Evolutionary conservation across 495 filamentous ascomycete genomes (phyloP), one percentile per base, ranked within the genome.

Genomic region (Pyrenula massariospora): DNA sequence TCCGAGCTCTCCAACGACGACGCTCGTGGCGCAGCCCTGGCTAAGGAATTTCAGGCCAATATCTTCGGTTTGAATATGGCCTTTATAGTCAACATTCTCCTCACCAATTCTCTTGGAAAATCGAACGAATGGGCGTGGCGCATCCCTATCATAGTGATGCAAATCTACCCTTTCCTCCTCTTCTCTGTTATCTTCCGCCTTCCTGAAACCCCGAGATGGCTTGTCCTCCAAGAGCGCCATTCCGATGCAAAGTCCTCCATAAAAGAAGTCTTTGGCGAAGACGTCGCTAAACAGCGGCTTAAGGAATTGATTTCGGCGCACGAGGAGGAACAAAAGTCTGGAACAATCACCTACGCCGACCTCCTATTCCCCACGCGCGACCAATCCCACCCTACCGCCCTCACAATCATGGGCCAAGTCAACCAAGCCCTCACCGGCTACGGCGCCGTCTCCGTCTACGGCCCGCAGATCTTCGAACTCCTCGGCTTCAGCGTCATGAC

Each of bases 71-170:
- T 83, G 2, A 66, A 79, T 50, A 72, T 78, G 73, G 80, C 79
- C 10, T 82, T 79, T 56, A 65, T 61, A 0, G 74, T 76, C 60
- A 76, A 75, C 51, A 57, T 72, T 3, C 62, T 54, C 2, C 64
- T 73, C 47, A 75, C 72, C 42, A 31, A 61, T n/a, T 50, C 15
- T 3, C 59, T 75, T 1, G 66, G 70, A 0, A 72, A 73, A 53
- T 57, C 61, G 0, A 71, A 59, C 54, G 65, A 78, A 65, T 79
- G 76, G 77, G 73, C 79, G 1, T 85, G 83, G 74, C 69, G 82
- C 24, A 76, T 80, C 31, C 82, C 82, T 12, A 83, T 83, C 25
- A 75, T 83, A n/a, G 66, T 74, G 42, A 82, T 82, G 80, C 77
- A 80, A 57, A 57, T 72, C 0, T 82, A 80, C 60, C 80, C 80